Base-by-base conservation (phyloP, 2,329 filamentous ascomycete genomes). In the Didymella keratinophila region DNA sequence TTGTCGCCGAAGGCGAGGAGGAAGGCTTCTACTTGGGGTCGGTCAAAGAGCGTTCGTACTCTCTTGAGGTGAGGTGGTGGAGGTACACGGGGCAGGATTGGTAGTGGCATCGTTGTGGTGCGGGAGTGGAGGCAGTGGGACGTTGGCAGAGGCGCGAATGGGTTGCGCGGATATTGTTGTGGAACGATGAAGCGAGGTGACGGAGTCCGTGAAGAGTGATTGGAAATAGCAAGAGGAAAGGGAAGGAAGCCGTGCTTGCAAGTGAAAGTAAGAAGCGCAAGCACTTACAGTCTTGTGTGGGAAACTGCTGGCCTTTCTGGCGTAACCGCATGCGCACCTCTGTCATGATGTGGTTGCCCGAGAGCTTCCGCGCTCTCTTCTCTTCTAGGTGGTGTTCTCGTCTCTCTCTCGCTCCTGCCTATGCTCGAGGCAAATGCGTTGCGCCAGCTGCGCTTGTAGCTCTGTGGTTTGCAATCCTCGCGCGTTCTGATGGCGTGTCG, bases 1-100 rank as follows among this genome's bases (percentile, higher is more conserved):
- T 89, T 86, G 78, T 96, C 92, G 75, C 92, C 93, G 74, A 91
- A 90, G 59, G 89, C 90, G 77, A 88, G 91, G 73, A 95, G 88
- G 59, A 94, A 86, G 67, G 88, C 85, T 65, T 87, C 83, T 51
- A 93, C 90, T 91, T 74, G 12, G 54, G 21, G 41, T 28, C 34
- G 49, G 58, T 58, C 45, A 56, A 60, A 52, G 36, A 51, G 43
- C 25, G 55, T 58, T 9, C 44, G 52, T n/a, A 10, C 20, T 7
- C 45, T 54, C 21, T 54, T 60, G 57, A 41, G 60, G 28, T 50
- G 49, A 34, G 46, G 48, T 48, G 53, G 48, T 32, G 43, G 45
- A 27, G 55, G 58, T 27, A 46, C 36, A 51, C 60, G 65, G 2
- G 58, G 62, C 32, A 55, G 55, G 14, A 46, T 59, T 48, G 57